Base-by-base conservation (phyloP, 768 basidiomycete genomes). In the Chiua virens region DNA sequence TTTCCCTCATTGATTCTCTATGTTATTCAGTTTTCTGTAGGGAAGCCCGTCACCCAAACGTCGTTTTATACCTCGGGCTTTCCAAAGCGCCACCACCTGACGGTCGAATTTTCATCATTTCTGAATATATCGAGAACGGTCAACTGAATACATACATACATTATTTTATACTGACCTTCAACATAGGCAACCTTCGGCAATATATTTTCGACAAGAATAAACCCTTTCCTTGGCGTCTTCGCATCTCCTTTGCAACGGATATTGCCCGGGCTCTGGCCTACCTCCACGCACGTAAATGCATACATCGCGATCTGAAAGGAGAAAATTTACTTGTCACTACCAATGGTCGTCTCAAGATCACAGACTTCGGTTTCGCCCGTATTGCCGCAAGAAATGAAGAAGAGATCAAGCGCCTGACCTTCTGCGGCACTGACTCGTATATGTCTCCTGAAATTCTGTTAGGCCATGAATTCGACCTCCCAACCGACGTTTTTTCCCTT, bases 301-400 rank as follows among this genome's bases (percentile, higher is more conserved):
- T 89, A 54, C 87, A 89, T 60, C 85, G 86, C 27, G 96, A 99
- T 71, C 79, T 99, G 57, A 99, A 99, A 70, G 95, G 94, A 34
- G 96, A 98, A 74, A 99, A 99, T 59, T 78, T 98, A 23, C 82
- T 98, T n/a, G 86, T 98, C 20, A 98, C 95, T 0, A 73, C 86
- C 34, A 99, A 99, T 62, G 91, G 92, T 20, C 84, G 96, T 39
- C 79, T 98, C 63, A 99, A 98, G 75, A 87, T 98, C 60, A 97
- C 95, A n/a, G 96, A 99, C 65, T 99, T 99, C 70, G 96, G 96
- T 1, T 96, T 98, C 60, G 93, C 94, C 5, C 81, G 96, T 32
- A 97, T 98, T 61, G 92, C 92, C 0, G 93, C 93, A 0, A 81
- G 89, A 37, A 96, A 91, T 61, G 90, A 85, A 50, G 94, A 95